Base-by-base conservation (phyloP, 495 filamentous ascomycete species). In the Xylaria grammica region DNA sequence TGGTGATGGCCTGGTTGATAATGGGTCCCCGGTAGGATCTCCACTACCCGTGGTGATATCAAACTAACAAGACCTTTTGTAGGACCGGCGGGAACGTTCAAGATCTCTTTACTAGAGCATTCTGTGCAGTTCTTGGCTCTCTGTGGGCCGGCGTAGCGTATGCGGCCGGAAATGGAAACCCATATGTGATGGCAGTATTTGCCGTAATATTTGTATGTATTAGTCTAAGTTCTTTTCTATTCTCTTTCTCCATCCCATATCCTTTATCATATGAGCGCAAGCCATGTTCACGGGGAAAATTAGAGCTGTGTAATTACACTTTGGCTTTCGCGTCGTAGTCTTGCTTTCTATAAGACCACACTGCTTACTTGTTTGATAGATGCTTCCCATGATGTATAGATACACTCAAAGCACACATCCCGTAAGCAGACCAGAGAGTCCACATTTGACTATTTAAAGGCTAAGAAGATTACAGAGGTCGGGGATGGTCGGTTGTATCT, bases 1-100 rank as follows among this genome's bases (percentile, higher is more conserved):
- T 86, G 4, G 74, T 84, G n/a, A 80, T 81, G 42, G 84, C 79
- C 3, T 87, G 85, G 85, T 67, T 84, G 36, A 85, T 87, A 76
- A 82, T 84, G 78, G 83, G 86, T 62, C 82, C 85, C 34, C 58
- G 68, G 73, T 70, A 48, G 67, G 66, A 42, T 48, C 50, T 26
- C 17, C 17, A 48, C 46, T 7, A 3, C 20, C 22, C 3, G 19
- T 19, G 9, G n/a, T 32, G n/a, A 51, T 32, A 3, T 48, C 2
- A 1, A 8, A 24, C 38, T 55, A 34, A 55, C 49, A 49, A 42
- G 54, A 34, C 51, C 29, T n/a, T 36, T 5, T 34, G n/a, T 19
- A 76, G 84, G 51, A 85, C 85, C 4, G 84, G 85, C 4, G 85
- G 85, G 4, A 87, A 84, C 49, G 64, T 83, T 8, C 82, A 85